Percentiles rank a stretch among this genome's conserved stretches.
phyloP scores from a whole-genome alignment of 805 yeast genomes.

The Kuraishia ogatae region DNA sequence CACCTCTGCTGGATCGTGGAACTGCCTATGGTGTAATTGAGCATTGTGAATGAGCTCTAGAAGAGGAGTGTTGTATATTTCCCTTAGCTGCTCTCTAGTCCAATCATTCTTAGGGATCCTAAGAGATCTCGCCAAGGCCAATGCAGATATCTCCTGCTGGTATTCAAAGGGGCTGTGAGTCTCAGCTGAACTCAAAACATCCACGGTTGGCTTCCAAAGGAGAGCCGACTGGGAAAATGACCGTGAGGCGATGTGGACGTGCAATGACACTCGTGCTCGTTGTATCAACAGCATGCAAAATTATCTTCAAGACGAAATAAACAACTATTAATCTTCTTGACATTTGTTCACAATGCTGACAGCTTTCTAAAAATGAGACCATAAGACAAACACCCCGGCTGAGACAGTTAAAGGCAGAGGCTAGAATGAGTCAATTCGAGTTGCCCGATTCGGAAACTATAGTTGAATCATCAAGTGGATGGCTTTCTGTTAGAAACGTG shows the following conservation, averaged over 20 bases:
- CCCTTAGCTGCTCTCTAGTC: slow-evolving; percentile 51
- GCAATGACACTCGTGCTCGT: no score
- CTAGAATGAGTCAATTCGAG: not conserved
- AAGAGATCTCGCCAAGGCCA: not conserved
- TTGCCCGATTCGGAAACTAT: not conserved
- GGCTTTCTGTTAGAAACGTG: no score
- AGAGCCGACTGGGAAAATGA: not conserved
- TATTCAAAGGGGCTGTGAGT: not conserved
- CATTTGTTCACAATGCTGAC: no score
- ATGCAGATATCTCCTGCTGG: not conserved
- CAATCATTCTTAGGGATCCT: slow-evolving; percentile 23
- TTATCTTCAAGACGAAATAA: no score
- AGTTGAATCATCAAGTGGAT: not conserved
- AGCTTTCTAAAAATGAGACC: no score
- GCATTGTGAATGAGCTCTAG: slow-evolving; percentile 52
- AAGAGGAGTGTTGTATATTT: slow-evolving; percentile 59
- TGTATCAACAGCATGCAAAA: no score
- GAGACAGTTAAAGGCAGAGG: not conserved
- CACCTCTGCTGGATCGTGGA: slow-evolving; percentile 61
- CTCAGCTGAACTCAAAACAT: not conserved
- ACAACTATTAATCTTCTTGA: no score
- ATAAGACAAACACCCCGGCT: no score
- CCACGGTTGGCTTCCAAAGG: not conserved
- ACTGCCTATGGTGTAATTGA: slow-evolving; percentile 55
- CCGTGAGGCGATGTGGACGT: not conserved